Evolutionary conservation across 2,329 filamentous ascomycete genomes (phyloP), one percentile per base, ranked within the genome.

Genomic region (Chaetomium sp.): DNA sequence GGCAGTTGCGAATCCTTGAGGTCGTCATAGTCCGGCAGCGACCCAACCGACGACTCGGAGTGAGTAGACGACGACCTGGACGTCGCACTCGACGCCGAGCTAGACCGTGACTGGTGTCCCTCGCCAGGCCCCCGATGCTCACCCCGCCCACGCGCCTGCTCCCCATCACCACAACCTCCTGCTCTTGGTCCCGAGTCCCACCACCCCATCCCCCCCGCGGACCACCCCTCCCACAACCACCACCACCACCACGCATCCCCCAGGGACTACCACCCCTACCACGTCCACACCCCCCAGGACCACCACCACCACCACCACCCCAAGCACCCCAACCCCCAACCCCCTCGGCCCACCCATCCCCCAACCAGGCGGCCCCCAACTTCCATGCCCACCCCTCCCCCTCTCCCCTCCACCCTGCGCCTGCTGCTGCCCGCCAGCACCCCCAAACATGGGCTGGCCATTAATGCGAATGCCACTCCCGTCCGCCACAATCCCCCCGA

Each of bases 21-120:
- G 50, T 83, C 79, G 63, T 85, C 81, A 70, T 82, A 82, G 60
- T 82, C 79, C 0, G 84, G 83, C 0, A 87, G 80, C 2, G 83
- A 85, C 42, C 81, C 83, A 61, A 86, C 74, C 2, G 81, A 83
- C 0, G 74, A 78, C 3, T 68, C 74, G 1, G 76, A 78, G 23
- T 72, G 74, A 27, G 29, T 10, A 8, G 74, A 74, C 0, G 76
- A 77, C 0, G 75, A 76, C 0, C 67, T 68, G 0, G 76, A 79
- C 0, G 77, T 78, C 0, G 70, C 68, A 0, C 75, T 78, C 0
- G 74, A 77, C 0, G 77, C 79, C n/a, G 74, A 75, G 65, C 65
- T 68, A 1, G 74, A 74, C 8, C 68, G 63, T 0, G 69, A 70
- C 16, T 68, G 63, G 19, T 71, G 69, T 2, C 70, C 67, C 57